phyloP scores from a whole-genome alignment of 192 early-diverging fungal genomes.

The Umbelopsis sp. region DNA sequence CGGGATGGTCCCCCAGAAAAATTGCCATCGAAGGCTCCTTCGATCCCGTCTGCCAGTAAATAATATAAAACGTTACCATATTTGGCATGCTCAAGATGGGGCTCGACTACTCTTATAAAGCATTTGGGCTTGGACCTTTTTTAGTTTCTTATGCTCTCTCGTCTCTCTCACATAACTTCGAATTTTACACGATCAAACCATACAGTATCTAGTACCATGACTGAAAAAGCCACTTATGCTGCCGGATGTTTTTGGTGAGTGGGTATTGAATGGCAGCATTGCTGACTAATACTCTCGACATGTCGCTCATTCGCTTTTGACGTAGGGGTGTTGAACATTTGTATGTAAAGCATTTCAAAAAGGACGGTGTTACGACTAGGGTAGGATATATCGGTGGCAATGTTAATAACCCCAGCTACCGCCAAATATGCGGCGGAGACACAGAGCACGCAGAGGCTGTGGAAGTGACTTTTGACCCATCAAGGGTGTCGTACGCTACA shows the following conservation, averaged over 20 bases:
- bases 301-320: not conserved
- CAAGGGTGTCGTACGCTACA: constrained; percentile 68
- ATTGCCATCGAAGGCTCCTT: not conserved
- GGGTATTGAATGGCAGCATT: not conserved
- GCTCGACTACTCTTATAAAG: too few species aligned
- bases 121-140: too few species aligned
- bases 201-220: constrained; percentile 25
- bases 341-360: constrained; percentile 53
- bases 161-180: not conserved
- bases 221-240: constrained; percentile 79
- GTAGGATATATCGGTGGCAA: constrained; percentile 63
- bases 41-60: not conserved
- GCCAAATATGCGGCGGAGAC: constrained; percentile 66
- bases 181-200: not conserved
- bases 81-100: too few species aligned
- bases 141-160: not conserved
- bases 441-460: constrained; percentile 87
- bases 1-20: not conserved
- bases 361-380: constrained; percentile 44
- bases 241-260: constrained; percentile 93
- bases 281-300: constrained; percentile 1
- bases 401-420: constrained; percentile 48
- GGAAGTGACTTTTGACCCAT: constrained; percentile 75
- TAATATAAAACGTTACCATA: too few species aligned
- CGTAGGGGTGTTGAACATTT: constrained; percentile 61